Percentiles rank a stretch among this genome's conserved stretches.
phyloP scores from a whole-genome alignment of 1,139 yeast species.

The Fermentozyma sake region DNA sequence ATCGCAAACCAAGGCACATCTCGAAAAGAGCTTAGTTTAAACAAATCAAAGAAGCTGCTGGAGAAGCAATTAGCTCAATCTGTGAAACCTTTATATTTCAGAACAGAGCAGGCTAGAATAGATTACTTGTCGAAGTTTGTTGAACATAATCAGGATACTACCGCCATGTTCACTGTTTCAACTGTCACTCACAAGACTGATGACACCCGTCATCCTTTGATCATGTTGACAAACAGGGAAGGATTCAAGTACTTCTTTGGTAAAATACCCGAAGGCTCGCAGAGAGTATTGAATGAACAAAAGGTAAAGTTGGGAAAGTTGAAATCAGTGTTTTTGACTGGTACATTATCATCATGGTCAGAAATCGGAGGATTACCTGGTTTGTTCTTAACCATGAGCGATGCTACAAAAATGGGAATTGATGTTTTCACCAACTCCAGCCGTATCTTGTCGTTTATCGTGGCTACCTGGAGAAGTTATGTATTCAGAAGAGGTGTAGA shows the following conservation, averaged over 20 bases:
- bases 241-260: slow-evolving; percentile 75
- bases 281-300: slow-evolving; percentile 59
- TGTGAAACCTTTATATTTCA: slow-evolving; percentile 9
- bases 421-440: slow-evolving; percentile 36
- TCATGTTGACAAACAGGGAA: slow-evolving; percentile 45
- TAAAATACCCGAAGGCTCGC: slow-evolving; percentile 80
- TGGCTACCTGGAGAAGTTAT: slow-evolving; percentile 82
- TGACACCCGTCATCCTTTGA: slow-evolving; percentile 57
- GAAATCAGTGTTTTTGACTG: slow-evolving; percentile 69
- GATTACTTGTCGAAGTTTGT: slow-evolving; percentile 10
- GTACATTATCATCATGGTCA: slow-evolving; percentile 61
- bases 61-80: slow-evolving; percentile 7
- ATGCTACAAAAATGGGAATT: slow-evolving; percentile 58
- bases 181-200: slow-evolving; percentile 55
- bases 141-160: slow-evolving; percentile 13
- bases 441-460: slow-evolving; percentile 46
- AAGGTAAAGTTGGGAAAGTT: slow-evolving; percentile 52
- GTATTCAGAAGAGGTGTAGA: slow-evolving; percentile 78
- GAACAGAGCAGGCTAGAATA: slow-evolving; percentile 9
- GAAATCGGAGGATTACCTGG: slow-evolving; percentile 90
- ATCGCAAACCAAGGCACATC: too few species aligned
- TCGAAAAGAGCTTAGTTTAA: too few species aligned
- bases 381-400: slow-evolving; percentile 75
- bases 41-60: not conserved
- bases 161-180: slow-evolving; percentile 33